Evolutionary conservation across 208 protist species (phyloP), one percentile per base, ranked within the genome.

Genomic region (Sergeia podlipaevii): DNA sequence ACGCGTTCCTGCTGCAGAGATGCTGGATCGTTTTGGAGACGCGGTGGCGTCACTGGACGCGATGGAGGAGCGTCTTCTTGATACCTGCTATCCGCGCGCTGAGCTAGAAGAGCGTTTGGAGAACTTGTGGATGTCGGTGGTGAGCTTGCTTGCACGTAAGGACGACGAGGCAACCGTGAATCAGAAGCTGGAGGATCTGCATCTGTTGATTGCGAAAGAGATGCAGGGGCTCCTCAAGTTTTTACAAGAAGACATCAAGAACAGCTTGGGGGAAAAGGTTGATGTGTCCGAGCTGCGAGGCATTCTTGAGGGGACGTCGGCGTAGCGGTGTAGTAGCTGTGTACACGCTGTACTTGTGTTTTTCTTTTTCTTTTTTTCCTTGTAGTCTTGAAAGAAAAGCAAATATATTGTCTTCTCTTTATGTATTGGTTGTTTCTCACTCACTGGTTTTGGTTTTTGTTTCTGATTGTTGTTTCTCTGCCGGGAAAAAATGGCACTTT

Each of bases 81-180:
- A 20, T n/a, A n/a, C 38, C 11, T 64, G 36, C 47, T 85, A 84
- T 56, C 64, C 50, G 8, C 65, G 61, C 30, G 27, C 60, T 5
- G 46, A 83, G 55, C 45, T 92, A 13, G 85, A 93, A 48, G 71
- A 74, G 48, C 78, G 85, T 24, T 62, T 93, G 43, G 77, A 85
- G 60, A 85, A 69, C 55, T 74, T 90, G 33, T 90, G 80, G 82
- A 60, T 57, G 2, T 86, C 81, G 2, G 65, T 90, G 45, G 38
- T 85, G 1, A 60, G 59, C 15, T 65, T 89, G 17, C 67, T 90
- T 27, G 45, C 80, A 39, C 79, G 70, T 15, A 93, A 93, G 57
- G 81, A 77, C 17, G 82, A 93, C 45, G 45, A 75, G 32, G 59
- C 63, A 13, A 51, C 52, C 3, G 74, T 89, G 49, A 70, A 89